A percentile compares a stretch with the other conserved stretches of the same genome.
Conservation (phyloP, 495 filamentous ascomycete species). For the Talaromyces stipitatus region DNA sequence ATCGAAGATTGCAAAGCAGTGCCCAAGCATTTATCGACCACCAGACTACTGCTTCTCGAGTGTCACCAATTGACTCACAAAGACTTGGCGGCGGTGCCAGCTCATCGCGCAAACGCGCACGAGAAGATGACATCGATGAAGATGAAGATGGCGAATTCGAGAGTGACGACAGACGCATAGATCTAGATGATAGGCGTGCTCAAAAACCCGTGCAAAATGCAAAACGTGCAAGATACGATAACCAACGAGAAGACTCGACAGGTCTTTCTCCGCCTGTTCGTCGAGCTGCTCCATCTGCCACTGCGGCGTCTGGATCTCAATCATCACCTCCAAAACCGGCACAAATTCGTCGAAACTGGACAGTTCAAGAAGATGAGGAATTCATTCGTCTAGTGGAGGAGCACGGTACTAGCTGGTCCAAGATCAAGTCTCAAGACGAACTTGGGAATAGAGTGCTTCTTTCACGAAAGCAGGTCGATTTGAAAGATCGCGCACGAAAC, state of each 20-base stretch:
- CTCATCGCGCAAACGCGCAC: conserved; percentile 15
- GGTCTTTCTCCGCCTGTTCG: too few species aligned
- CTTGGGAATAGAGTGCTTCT: background rate
- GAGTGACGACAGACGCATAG: conserved; percentile 1
- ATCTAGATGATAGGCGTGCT: conserved; percentile 11
- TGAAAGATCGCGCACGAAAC: conserved; percentile 80
- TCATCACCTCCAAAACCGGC: background rate
- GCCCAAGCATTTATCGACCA: conserved; percentile 24
- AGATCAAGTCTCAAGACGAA: conserved; percentile 21
- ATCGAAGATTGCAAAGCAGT: conserved; percentile 2
- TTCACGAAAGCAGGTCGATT: conserved; percentile 58
- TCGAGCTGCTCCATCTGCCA: too few species aligned
- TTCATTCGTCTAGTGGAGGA: conserved; percentile 19
- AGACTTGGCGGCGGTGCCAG: conserved; percentile 6
- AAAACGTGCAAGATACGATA: background rate
- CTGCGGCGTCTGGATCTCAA: background rate
- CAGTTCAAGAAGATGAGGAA: conserved; percentile 18
- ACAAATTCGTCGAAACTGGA: conserved; percentile 11
- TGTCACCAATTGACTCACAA: conserved; percentile 22
- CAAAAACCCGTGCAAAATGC: conserved; percentile 16
- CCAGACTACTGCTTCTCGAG: conserved; percentile 20
- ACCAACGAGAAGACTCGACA: too few species aligned
- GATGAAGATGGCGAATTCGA: conserved; percentile 6
- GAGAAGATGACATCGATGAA: conserved; percentile 4
- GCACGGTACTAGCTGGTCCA: conserved; percentile 17